These are phyloP conservation scores for Ustilago shanxiensis DNA, from an alignment of 1,284 basidiomycete species.

Conservation along the genomic window DNA sequence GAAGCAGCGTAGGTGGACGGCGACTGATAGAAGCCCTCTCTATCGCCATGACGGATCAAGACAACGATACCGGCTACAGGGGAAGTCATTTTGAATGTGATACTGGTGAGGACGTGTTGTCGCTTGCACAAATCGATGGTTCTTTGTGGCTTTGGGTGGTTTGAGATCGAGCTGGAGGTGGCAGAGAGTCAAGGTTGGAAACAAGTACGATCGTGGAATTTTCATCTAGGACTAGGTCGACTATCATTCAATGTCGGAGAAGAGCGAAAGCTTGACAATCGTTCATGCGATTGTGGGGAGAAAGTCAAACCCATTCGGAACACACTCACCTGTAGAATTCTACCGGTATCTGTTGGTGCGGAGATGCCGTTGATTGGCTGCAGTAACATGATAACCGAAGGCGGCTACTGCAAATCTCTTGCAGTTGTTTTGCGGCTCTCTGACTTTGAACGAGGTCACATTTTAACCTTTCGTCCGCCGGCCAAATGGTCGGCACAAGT, in stretches of 20 bases:
- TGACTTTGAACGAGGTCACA: constrained; percentile 1
- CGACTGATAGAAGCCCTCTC: constrained; percentile 72
- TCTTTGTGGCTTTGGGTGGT: not conserved
- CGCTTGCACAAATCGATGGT: not conserved
- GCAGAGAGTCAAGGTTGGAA: not conserved
- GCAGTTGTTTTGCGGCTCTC: too few relatives aligned
- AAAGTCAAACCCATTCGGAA: not conserved
- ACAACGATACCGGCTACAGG: constrained; percentile 81
- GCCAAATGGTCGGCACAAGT: too few relatives aligned
- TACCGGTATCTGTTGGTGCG: not conserved
- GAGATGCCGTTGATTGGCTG: not conserved
- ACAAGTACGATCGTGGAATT: too few relatives aligned
- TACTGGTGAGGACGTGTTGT: not conserved
- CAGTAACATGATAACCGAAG: too few relatives aligned
- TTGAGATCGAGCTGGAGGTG: too few relatives aligned
- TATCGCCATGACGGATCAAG: constrained; percentile 86
- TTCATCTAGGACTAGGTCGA: too few relatives aligned
- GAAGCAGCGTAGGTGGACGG: constrained; percentile 75
- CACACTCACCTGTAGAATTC: not conserved
- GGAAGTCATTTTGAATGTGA: constrained; percentile 18
- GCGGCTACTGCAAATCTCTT: constrained; percentile 1
- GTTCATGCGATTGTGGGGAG: not conserved
- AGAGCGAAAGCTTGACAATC: not conserved
- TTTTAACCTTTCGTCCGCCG: not conserved
- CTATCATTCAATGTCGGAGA: constrained; percentile 8